Evolutionary conservation across 345 rosid species (phyloP).

Genomic region (Brassica juncea): DNA sequence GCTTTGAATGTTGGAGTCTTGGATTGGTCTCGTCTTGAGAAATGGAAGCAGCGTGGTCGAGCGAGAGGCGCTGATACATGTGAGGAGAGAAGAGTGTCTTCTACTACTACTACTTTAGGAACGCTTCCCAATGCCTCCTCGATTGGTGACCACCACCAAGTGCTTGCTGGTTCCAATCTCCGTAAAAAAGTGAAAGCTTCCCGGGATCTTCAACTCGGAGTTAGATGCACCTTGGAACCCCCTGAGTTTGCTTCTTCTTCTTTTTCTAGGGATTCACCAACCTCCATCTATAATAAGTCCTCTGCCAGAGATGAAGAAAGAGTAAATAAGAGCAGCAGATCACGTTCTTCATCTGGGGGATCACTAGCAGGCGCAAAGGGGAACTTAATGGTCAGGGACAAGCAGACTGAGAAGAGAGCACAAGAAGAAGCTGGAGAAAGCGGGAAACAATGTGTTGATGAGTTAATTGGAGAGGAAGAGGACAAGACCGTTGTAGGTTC

Average conservation of each 20-base stretch:
- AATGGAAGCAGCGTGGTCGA: constrained; percentile 53
- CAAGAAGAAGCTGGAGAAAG: constrained; percentile 25
- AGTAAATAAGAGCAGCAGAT: constrained; percentile 33
- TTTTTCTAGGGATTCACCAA: constrained; percentile 39
- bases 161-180: constrained; percentile 34
- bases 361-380: no score
- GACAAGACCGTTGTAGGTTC: constrained; percentile 43
- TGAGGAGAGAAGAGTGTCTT: constrained; percentile 35
- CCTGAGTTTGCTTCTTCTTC: constrained; percentile 32
- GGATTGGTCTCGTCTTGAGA: constrained; percentile 77
- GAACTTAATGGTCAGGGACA: constrained; percentile 18
- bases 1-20: constrained; percentile 83
- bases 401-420: constrained; percentile 40
- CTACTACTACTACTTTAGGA: constrained; percentile 18
- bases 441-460: constrained; percentile 5
- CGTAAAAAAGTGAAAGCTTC: constrained; percentile 42
- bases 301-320: constrained; percentile 12
- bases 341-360: constrained; percentile 25
- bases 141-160: constrained; percentile 16
- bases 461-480: constrained; percentile 31
- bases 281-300: constrained; percentile 44
- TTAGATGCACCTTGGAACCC: constrained; percentile 40
- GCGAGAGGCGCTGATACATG: constrained; percentile 30
- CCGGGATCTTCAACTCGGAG: constrained; percentile 47
- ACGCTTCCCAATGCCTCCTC: constrained; percentile 39